phyloP scores from a whole-genome alignment of 2,329 filamentous ascomycete species.

The Emericellopsis cladophorae region DNA sequence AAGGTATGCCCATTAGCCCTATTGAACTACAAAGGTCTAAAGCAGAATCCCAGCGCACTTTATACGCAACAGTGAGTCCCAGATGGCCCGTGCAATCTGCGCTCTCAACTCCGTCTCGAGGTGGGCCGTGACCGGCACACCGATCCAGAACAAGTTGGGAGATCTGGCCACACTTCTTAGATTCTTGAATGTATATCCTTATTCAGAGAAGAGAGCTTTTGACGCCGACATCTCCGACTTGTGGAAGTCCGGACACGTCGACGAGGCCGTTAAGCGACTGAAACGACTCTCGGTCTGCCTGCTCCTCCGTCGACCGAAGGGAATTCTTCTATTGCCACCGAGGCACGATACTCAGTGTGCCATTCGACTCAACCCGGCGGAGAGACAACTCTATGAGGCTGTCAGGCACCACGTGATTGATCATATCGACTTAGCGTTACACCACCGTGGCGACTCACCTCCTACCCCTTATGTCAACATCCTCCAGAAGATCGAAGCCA shows the following conservation, averaged over 20 bases:
- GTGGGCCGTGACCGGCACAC: conserved; percentile 34
- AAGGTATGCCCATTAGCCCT: conserved; percentile 1
- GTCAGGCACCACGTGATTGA: conserved; percentile 13
- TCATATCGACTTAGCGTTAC: conserved; percentile 19
- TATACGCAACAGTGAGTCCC: conserved; percentile 20
- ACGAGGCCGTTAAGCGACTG: conserved; percentile 23
- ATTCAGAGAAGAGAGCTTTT: conserved; percentile 21
- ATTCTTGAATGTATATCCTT: conserved; percentile 27
- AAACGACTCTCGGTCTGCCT: conserved; percentile 23
- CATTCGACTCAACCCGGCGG: conserved; percentile 20
- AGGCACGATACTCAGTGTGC: conserved; percentile 17
- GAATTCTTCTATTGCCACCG: conserved; percentile 22
- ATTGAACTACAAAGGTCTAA: too few species aligned
- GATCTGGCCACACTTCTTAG: conserved; percentile 27
- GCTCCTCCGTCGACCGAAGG: conserved; percentile 24
- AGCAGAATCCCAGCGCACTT: conserved; percentile 20
- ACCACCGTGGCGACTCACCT: conserved; percentile 4
- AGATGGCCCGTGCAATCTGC: conserved; percentile 21
- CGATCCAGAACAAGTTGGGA: conserved; percentile 28
- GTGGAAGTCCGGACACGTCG: conserved; percentile 22
- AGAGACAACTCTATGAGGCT: conserved; percentile 21
- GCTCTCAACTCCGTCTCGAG: conserved; percentile 18
- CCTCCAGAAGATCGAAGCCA: conserved; percentile 28
- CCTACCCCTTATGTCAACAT: conserved; percentile 21
- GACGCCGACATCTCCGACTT: conserved; percentile 21